A percentile compares a stretch with the other conserved stretches of the same genome.
Evolutionary conservation across 805 yeast genomes (phyloP).

Genomic region (Kluyveromyces lactis): DNA sequence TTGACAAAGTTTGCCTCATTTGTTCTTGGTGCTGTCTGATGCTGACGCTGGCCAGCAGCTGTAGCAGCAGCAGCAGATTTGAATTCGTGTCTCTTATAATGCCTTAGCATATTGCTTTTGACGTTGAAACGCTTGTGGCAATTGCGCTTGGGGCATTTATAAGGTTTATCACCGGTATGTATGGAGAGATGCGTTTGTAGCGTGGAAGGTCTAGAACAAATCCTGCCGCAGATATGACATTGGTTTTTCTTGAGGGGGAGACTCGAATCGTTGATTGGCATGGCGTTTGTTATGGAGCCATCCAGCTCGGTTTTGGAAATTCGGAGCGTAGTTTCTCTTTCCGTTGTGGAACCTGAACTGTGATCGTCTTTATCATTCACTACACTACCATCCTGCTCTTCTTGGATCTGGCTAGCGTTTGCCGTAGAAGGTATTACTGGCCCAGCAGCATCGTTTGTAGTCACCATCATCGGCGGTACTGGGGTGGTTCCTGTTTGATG

Average conservation of each 20-base stretch:
- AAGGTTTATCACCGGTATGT: slow-evolving; percentile 70
- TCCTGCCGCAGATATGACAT: slow-evolving; percentile 50
- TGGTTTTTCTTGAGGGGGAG: slow-evolving; percentile 25
- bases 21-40: too few species aligned
- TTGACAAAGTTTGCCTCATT: too few species aligned
- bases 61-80: background rate
- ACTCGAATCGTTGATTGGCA: slow-evolving; percentile 2
- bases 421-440: too few species aligned
- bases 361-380: too few species aligned
- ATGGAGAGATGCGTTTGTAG: slow-evolving; percentile 67
- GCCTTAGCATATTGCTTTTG: slow-evolving; percentile 71
- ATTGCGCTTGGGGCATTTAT: slow-evolving; percentile 46
- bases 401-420: too few species aligned
- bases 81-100: slow-evolving; percentile 51
- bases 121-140: slow-evolving; percentile 66
- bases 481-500: too few species aligned
- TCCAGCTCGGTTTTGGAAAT: background rate
- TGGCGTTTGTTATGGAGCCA: background rate
- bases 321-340: background rate
- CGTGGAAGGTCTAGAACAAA: slow-evolving; percentile 70
- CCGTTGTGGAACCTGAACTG: too few species aligned
- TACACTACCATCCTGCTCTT: too few species aligned
- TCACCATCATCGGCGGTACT: too few species aligned
- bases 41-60: background rate
- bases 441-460: too few species aligned